phyloP scores from a whole-genome alignment of 2,329 filamentous ascomycete species.

The Venturia pyrina region DNA sequence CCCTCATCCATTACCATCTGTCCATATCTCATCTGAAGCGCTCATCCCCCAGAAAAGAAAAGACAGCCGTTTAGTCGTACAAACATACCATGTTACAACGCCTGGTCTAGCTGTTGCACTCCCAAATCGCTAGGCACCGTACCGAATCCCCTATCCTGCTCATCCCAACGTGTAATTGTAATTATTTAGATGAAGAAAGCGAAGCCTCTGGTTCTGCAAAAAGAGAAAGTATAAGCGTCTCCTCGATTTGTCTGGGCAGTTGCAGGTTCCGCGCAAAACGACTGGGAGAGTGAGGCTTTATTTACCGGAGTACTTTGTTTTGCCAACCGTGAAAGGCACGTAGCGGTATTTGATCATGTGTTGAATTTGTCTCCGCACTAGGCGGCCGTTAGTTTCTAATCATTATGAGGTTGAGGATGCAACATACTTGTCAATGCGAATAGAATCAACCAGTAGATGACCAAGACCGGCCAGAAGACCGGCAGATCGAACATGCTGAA shows the following conservation, averaged over 20 bases:
- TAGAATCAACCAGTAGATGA: constrained; percentile 97
- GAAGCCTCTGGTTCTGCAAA: constrained; percentile 2
- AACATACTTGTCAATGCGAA: constrained; percentile 87
- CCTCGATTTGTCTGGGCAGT: not conserved
- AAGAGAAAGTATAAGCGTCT: not conserved
- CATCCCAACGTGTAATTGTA: not conserved
- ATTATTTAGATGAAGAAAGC: constrained; percentile 4
- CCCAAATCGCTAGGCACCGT: not conserved
- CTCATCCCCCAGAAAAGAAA: not conserved
- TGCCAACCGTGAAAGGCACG: constrained; percentile 86
- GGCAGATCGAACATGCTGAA: constrained; percentile 92
- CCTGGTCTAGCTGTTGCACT: not conserved
- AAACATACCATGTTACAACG: not conserved
- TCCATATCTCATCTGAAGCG: not conserved
- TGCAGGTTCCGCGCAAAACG: not conserved
- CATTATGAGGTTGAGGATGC: not conserved
- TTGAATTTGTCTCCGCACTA: constrained; percentile 98
- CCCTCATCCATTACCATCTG: not conserved
- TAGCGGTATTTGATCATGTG: constrained; percentile 99
- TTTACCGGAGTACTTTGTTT: constrained; percentile 55
- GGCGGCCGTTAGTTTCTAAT: not conserved
- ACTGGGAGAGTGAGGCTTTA: not conserved
- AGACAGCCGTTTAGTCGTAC: not conserved
- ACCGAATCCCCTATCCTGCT: not conserved
- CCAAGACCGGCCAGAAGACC: constrained; percentile 97